Conservation (phyloP, 257 asterid species). For the Nyctanthes arbortristis region DNA sequence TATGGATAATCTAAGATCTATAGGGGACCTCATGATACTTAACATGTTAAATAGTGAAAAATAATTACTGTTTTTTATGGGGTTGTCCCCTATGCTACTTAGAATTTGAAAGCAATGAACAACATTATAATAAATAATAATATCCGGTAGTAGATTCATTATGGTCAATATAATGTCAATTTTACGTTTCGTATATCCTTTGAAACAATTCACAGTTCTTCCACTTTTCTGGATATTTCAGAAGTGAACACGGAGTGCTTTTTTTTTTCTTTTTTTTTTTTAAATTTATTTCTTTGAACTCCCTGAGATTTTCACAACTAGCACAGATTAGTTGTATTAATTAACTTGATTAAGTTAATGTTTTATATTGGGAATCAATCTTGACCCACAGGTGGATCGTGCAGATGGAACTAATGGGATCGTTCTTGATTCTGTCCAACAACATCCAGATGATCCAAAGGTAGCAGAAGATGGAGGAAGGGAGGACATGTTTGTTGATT, state of each 20-base stretch:
- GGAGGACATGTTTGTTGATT: constrained; percentile 93
- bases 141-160: too few relatives aligned
- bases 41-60: too few relatives aligned
- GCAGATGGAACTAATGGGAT: constrained; percentile 20
- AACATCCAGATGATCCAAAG: constrained; percentile 39
- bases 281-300: neutral
- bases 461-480: constrained; percentile 62
- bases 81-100: too few relatives aligned
- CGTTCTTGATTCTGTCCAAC: constrained; percentile 33
- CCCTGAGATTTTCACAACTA: neutral
- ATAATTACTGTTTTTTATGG: too few relatives aligned
- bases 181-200: too few relatives aligned
- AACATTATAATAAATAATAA: too few relatives aligned
- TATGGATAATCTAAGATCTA: neutral
- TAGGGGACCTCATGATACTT: neutral
- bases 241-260: too few relatives aligned
- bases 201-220: neutral
- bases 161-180: too few relatives aligned
- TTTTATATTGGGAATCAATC: constrained; percentile 19
- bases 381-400: constrained; percentile 41
- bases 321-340: neutral
- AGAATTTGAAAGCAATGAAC: too few relatives aligned
- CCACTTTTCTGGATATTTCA: neutral
- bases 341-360: constrained; percentile 17
- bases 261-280: too few relatives aligned